Evolutionary conservation across 179 eudicot species (phyloP).

Genomic region (Carnegiea gigantea): DNA sequence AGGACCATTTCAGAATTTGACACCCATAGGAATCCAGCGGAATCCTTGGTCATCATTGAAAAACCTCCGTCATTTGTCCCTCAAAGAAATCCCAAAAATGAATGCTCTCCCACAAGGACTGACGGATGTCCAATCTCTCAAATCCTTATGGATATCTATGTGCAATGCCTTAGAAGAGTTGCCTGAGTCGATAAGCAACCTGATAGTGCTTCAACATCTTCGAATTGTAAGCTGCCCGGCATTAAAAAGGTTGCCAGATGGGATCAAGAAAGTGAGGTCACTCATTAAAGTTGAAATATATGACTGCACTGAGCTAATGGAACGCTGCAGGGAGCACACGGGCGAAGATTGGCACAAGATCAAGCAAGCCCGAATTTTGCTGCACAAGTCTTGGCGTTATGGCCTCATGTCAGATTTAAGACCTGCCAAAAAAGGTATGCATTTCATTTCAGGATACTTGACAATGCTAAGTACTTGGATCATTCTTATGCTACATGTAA

Average conservation of each 20-base stretch:
- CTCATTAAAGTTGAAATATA: slow-evolving; percentile 11
- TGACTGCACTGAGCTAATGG: slow-evolving; percentile 15
- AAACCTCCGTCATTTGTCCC: slow-evolving; percentile 5
- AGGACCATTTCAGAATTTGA: background rate
- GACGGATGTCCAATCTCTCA: slow-evolving; percentile 20
- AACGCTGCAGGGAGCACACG: slow-evolving; percentile 12
- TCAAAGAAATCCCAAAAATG: slow-evolving; percentile 27
- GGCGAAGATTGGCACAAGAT: slow-evolving; percentile 27
- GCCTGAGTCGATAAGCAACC: slow-evolving; percentile 3
- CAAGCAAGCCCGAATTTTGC: slow-evolving; percentile 28
- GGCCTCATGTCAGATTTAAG: slow-evolving; percentile 17
- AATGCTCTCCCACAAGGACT: slow-evolving; percentile 10
- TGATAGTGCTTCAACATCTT: slow-evolving; percentile 10
- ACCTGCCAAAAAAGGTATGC: too few relatives aligned
- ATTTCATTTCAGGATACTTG: too few relatives aligned
- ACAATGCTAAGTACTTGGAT: too few relatives aligned
- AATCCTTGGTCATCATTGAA: background rate
- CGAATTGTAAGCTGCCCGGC: slow-evolving; percentile 9
- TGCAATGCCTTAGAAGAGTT: background rate
- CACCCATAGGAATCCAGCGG: slow-evolving; percentile 3
- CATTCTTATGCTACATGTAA: too few relatives aligned
- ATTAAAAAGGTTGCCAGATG: slow-evolving; percentile 6
- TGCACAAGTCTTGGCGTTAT: slow-evolving; percentile 30
- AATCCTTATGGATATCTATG: slow-evolving; percentile 5
- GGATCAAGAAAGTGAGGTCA: background rate